These are phyloP conservation scores for Aspergillus fructus DNA, from an alignment of 2,329 filamentous ascomycete genomes.

Conservation along the genomic window DNA sequence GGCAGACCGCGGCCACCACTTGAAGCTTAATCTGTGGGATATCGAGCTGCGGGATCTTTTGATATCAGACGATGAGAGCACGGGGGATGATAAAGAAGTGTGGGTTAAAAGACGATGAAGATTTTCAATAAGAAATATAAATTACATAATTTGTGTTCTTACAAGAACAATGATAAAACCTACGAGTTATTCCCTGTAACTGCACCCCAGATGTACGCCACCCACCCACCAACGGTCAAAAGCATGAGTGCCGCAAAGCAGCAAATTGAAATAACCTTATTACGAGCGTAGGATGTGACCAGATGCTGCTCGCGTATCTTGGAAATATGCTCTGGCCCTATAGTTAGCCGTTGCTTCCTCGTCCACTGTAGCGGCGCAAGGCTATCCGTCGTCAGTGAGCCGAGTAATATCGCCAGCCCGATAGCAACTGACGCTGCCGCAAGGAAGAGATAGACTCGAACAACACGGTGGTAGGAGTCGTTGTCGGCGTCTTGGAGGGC, in stretches of 20 bases:
- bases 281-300: conserved; percentile 36
- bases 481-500: conserved; percentile 59
- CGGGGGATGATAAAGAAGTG: too few relatives aligned
- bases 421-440: conserved; percentile 52
- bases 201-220: conserved; percentile 62
- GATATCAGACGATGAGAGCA: too few relatives aligned
- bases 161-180: not conserved
- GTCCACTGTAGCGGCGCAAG: conserved; percentile 59
- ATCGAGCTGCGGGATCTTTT: too few relatives aligned
- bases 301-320: conserved; percentile 45
- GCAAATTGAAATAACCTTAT: conserved; percentile 41
- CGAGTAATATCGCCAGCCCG: conserved; percentile 39
- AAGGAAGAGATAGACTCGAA: conserved; percentile 57
- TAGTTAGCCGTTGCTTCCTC: conserved; percentile 51
- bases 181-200: conserved; percentile 51
- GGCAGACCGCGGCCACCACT: not conserved
- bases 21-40: too few relatives aligned
- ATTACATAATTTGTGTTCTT: too few relatives aligned
- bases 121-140: too few relatives aligned
- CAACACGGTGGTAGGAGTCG: conserved; percentile 56
- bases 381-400: conserved; percentile 42
- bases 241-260: conserved; percentile 48
- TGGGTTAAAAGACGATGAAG: too few relatives aligned
- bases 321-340: conserved; percentile 46
- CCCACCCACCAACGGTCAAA: conserved; percentile 49